Percentiles rank a stretch among this genome's conserved stretches.
Evolutionary conservation across 2,329 filamentous ascomycete species (phyloP).

Genomic region (Alternaria ventricosa): DNA sequence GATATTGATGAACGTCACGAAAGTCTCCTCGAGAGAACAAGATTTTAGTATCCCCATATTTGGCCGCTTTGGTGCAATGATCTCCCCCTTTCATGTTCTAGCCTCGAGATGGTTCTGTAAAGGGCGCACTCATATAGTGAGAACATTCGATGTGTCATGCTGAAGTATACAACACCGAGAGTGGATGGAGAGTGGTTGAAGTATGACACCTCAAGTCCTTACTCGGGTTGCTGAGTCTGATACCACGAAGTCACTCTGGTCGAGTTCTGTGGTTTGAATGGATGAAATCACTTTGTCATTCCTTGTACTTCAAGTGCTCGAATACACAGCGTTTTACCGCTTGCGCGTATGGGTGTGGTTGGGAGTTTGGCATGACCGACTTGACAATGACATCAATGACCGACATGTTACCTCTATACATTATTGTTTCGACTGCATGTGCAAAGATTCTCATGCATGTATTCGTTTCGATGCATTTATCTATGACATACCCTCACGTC

Average conservation of each 20-base stretch:
- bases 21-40: not conserved
- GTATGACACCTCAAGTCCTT: fast-evolving
- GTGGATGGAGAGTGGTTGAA: not conserved
- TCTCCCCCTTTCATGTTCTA: not conserved
- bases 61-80: not conserved
- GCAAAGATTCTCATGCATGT: not conserved
- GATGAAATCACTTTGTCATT: not conserved
- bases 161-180: not conserved
- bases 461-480: not conserved
- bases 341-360: not conserved
- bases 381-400: not conserved
- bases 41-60: not conserved
- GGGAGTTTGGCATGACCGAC: not conserved
- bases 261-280: not conserved
- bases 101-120: not conserved
- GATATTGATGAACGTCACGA: not conserved
- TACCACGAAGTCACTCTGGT: not conserved
- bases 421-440: too few species aligned
- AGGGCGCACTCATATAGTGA: not conserved
- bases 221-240: fast-evolving
- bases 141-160: fast-evolving
- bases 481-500: not conserved
- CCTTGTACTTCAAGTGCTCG: not conserved
- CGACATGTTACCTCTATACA: not conserved
- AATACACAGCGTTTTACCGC: not conserved